Base-by-base conservation (phyloP, 2,329 filamentous ascomycete genomes). In the Colletotrichum lentis region DNA sequence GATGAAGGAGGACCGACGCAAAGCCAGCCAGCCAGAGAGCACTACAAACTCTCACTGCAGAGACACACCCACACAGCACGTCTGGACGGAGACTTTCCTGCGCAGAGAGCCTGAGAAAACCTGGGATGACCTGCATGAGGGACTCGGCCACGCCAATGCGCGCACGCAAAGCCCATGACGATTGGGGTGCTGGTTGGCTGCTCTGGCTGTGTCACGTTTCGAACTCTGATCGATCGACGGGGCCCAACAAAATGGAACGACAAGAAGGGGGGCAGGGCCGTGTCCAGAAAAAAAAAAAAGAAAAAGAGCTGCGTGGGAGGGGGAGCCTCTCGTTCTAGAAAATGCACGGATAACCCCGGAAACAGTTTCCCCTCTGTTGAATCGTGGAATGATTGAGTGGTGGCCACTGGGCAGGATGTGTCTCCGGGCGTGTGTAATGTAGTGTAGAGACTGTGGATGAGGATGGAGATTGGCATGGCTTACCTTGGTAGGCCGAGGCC, bases 121-220 rank as follows among this genome's bases (percentile, higher is more conserved):
- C 61, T 55, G 55, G 55, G 62, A 65, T 59, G 65, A 44, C 41
- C 65, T 56, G 62, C 65, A 65, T 68, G 43, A 65, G 55, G 46
- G 35, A 60, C 62, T 55, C 55, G 62, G 62, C 35, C 65, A 56
- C 47, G 49, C 62, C 49, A 65, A 44, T 47, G 65, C 64, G 54
- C 64, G 22, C 47, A 35, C 18, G 47, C 49, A 50, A 47, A 8
- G 27, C 27, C 44, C 47, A 67, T 64, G 65, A 58, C 61, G 54
- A 46, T 43, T 58, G 24, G 35, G 27, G n/a, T 27, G 27, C 5
- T 27, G 27, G 27, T 31, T 31, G 27, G 27, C 27, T 44, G 65
- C 27, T 67, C 53, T 67, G 61, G 65, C 54, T 55, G 62, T 68
- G 65, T 58, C 65, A 31, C 65, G 65, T 54, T 53, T 62, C 37